Conservation (phyloP, 441 rosid genomes). For the Daphne laureola region DNA sequence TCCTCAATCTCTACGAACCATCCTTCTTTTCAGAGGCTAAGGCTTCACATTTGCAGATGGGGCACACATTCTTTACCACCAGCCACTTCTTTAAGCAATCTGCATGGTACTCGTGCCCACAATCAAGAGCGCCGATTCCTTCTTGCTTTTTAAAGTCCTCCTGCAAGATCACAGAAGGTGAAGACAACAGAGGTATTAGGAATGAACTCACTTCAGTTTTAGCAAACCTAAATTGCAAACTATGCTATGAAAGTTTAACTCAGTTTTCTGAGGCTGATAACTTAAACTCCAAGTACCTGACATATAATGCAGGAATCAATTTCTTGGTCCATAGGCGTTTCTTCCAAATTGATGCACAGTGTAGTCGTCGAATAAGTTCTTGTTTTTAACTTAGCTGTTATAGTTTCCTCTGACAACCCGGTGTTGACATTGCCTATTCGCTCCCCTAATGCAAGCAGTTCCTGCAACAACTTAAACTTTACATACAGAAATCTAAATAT, state of each 20-base stretch:
- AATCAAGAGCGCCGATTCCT: conserved; percentile 51
- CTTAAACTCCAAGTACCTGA: conserved; percentile 41
- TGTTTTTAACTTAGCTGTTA: conserved; percentile 37
- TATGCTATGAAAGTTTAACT: no score
- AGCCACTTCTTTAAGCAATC: conserved; percentile 89
- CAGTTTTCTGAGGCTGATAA: no score
- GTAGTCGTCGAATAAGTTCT: conserved; percentile 31
- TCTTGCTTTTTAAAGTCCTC: conserved; percentile 50
- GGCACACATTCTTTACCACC: conserved; percentile 72
- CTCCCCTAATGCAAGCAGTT: conserved; percentile 83
- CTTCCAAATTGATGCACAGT: conserved; percentile 46
- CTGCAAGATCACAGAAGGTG: conserved; percentile 26
- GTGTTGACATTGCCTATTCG: conserved; percentile 72
- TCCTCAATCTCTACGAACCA: not conserved
- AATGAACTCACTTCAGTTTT: not conserved
- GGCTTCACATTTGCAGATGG: conserved; percentile 85
- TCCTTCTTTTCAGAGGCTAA: conserved; percentile 23
- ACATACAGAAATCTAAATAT: not conserved
- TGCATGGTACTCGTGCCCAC: conserved; percentile 77
- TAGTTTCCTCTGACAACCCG: conserved; percentile 65
- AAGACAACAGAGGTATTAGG: conserved; percentile 6
- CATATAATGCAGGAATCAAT: conserved; percentile 73
- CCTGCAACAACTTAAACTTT: conserved; percentile 36
- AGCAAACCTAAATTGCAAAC: not conserved
- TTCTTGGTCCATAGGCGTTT: conserved; percentile 49